Conservation (phyloP, 2,329 filamentous ascomycete genomes). For the Xylaria sp. region DNA sequence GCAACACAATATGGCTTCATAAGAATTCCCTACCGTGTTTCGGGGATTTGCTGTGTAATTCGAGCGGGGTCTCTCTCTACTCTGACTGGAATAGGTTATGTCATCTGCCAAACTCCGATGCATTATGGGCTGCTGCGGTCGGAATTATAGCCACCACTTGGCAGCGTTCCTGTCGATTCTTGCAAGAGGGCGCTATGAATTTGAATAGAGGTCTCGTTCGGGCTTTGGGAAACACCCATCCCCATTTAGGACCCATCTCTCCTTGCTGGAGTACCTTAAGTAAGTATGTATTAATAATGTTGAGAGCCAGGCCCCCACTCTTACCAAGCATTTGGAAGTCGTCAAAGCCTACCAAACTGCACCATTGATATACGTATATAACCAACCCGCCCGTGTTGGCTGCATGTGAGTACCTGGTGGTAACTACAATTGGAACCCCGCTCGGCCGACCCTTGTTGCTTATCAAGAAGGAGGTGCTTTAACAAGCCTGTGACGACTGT, state of each 20-base stretch:
- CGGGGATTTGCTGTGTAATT: not conserved
- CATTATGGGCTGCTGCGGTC: not conserved
- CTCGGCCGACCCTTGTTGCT: slow-evolving; percentile 10
- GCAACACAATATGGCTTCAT: not conserved
- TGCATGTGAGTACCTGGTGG: not conserved
- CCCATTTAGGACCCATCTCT: no score
- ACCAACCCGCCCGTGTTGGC: not conserved
- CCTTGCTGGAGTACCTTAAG: not conserved
- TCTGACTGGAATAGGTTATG: not conserved
- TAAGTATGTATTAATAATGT: slow-evolving; percentile 33
- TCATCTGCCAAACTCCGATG: not conserved
- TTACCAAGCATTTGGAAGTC: slow-evolving; percentile 30
- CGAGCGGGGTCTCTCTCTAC: not conserved
- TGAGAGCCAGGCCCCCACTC: slow-evolving; percentile 17
- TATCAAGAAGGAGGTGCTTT: slow-evolving; percentile 25
- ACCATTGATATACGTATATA: not conserved
- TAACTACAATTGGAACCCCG: slow-evolving; percentile 17
- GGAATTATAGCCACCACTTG: not conserved
- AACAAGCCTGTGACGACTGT: slow-evolving; percentile 18
- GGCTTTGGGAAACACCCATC: not conserved
- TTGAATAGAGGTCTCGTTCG: not conserved
- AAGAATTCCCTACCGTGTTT: not conserved
- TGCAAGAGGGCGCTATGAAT: not conserved
- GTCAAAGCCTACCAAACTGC: not conserved
- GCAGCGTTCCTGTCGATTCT: not conserved